Conservation (phyloP, 2,329 filamentous ascomycete genomes). For the Colletotrichum siamense region DNA sequence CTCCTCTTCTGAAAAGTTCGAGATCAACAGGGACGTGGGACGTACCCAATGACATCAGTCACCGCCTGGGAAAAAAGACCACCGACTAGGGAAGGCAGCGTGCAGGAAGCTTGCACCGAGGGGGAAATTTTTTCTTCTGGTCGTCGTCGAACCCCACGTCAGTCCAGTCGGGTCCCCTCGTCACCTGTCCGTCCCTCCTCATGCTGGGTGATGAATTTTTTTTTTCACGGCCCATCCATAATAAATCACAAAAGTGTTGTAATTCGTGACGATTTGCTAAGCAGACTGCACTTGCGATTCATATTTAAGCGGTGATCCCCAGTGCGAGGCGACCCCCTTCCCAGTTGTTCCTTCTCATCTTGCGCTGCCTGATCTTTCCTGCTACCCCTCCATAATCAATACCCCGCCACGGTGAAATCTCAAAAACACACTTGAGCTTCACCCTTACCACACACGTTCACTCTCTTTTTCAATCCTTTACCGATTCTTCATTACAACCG, state of each 20-base stretch:
- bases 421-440: not conserved
- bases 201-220: not conserved
- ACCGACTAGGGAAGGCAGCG: not conserved
- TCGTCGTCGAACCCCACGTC: not conserved
- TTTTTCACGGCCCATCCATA: not conserved
- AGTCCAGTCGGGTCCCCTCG: not conserved
- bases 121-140: not conserved
- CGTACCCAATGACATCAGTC: constrained; percentile 19
- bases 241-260: not conserved
- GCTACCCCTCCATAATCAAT: constrained; percentile 5
- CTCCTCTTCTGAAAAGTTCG: constrained; percentile 10
- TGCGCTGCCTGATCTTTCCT: constrained; percentile 7
- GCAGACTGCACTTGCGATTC: not conserved
- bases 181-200: not conserved
- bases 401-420: constrained; percentile 6
- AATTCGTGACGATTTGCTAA: constrained; percentile 8
- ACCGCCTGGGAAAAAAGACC: not conserved
- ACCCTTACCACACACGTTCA: not conserved
- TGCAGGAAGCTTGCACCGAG: not conserved
- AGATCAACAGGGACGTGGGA: constrained; percentile 16
- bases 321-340: constrained; percentile 18
- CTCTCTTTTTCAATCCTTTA: not conserved
- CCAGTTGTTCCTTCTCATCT: constrained; percentile 24
- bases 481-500: not conserved
- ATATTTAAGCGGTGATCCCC: constrained; percentile 4